Base-by-base conservation (phyloP, 2,329 filamentous ascomycete genomes). In the Diplodia mutila region DNA sequence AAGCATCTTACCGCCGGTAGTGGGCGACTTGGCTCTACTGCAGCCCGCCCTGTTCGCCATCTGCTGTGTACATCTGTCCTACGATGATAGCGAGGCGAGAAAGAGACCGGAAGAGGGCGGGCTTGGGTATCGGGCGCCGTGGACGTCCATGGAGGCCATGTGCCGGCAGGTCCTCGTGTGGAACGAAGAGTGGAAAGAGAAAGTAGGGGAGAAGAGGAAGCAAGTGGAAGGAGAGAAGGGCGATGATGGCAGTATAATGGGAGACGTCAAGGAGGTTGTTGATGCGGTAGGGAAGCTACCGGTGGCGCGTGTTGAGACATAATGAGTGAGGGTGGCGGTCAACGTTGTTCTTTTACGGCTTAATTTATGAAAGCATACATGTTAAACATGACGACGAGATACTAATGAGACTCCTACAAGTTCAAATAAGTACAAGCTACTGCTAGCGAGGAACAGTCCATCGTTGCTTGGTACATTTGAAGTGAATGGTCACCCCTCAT, bases 141-240 rank as follows among this genome's bases (percentile, higher is more conserved):
- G 75, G 54, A 80, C 73, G 12, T 80, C 78, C 4, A 68, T 84
- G 25, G 80, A 84, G 70, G 82, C 81, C 0, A 71, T 83, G 55
- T 61, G 57, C 18, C n/a, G 25, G n/a, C 66, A 67, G 37, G 46
- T 84, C 12, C 70, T 72, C 5, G 75, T 79, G 12, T 84, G 80
- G 80, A 84, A 85, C 67, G 55, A 55, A 29, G 69, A 61, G 16
- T 49, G 55, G 55, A 48, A 61, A 7, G 55, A 14, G 8, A 46
- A 39, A 37, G 7, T 48, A 5, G 55, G 37, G 3, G 37, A 48
- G 37, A 25, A 48, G 6, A 25, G 21, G 6, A 42, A 25, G 37
- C 12, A n/a, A 7, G 7, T 18, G 39, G 39, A n/a, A 3, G 52
- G 4, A 12, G 23, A 9, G 14, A 29, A 27, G 23, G 18, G 16